A percentile compares a stretch with the other conserved stretches of the same genome.
Conservation (phyloP, 345 rosid genomes). For the Moringa oleifera region DNA sequence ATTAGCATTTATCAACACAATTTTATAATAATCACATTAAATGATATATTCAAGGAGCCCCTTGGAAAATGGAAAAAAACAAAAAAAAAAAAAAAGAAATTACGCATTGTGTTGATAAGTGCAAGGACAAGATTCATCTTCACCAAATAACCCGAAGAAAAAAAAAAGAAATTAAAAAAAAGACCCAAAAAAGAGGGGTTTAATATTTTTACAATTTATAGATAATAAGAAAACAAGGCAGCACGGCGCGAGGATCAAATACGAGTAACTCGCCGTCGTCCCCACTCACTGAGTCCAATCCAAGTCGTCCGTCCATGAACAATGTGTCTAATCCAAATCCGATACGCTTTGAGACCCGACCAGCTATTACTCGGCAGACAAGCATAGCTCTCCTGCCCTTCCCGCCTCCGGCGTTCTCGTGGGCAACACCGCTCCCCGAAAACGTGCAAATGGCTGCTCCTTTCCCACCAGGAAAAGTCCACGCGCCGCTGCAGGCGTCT, state of each 20-base stretch:
- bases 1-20: conserved; percentile 54
- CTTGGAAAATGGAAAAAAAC: conserved; percentile 1
- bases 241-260: conserved; percentile 79
- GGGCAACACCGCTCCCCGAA: conserved; percentile 74
- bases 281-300: conserved; percentile 88
- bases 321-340: conserved; percentile 41
- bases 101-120: conserved; percentile 15
- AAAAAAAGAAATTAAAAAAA: not conserved
- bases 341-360: conserved; percentile 57
- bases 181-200: not conserved
- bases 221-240: conserved; percentile 94
- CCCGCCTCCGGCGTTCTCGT: conserved; percentile 80
- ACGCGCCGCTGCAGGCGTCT: conserved; percentile 30
- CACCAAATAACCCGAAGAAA: conserved; percentile 10
- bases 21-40: conserved; percentile 21
- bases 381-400: conserved; percentile 87
- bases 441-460: conserved; percentile 65
- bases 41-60: not conserved
- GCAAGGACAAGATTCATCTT: conserved; percentile 19
- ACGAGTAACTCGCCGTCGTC: conserved; percentile 78
- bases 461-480: conserved; percentile 53
- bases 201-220: conserved; percentile 68
- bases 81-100: too few relatives aligned
- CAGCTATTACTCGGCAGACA: conserved; percentile 89
- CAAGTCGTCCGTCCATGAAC: conserved; percentile 34